Evolutionary conservation across 2,329 filamentous ascomycete species (phyloP).

Genomic region (Sporothrix pallida): DNA sequence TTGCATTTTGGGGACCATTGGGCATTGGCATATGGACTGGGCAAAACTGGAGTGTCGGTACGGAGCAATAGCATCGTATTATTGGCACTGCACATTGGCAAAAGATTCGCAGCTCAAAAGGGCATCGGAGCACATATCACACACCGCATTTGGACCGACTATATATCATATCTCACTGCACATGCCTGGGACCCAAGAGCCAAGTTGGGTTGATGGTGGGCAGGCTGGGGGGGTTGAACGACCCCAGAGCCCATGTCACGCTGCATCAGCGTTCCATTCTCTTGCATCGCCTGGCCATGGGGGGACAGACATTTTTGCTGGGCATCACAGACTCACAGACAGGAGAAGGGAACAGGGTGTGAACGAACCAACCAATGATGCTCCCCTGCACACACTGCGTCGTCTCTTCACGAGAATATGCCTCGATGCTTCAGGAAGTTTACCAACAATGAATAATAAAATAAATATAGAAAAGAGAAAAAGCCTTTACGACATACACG

Average conservation of each 20-base stretch:
- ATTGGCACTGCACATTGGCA: conserved; percentile 12
- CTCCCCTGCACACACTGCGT: background rate
- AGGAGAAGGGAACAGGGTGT: conserved; percentile 5
- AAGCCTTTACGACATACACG: no score
- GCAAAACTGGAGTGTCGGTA: background rate
- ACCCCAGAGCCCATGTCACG: conserved; percentile 5
- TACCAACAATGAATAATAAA: background rate
- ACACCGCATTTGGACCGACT: background rate
- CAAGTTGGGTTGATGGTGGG: background rate
- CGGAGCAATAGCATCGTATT: background rate
- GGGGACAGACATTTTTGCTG: background rate
- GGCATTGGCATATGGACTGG: background rate
- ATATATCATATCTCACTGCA: conserved; percentile 4
- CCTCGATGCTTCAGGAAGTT: background rate
- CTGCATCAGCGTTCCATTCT: conserved; percentile 25
- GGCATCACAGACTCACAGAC: background rate
- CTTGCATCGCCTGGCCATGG: conserved; percentile 23
- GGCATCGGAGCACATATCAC: no score
- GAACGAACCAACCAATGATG: background rate
- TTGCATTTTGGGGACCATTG: conserved; percentile 20
- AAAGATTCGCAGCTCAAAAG: background rate
- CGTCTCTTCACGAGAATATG: background rate
- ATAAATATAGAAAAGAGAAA: no score
- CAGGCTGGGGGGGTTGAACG: background rate
- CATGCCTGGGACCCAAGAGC: background rate